A percentile compares a stretch with the other conserved stretches of the same genome.
These are phyloP conservation scores for Calonectria multiphialidica DNA, from an alignment of 2,329 filamentous ascomycete species.

Conservation along the genomic window DNA sequence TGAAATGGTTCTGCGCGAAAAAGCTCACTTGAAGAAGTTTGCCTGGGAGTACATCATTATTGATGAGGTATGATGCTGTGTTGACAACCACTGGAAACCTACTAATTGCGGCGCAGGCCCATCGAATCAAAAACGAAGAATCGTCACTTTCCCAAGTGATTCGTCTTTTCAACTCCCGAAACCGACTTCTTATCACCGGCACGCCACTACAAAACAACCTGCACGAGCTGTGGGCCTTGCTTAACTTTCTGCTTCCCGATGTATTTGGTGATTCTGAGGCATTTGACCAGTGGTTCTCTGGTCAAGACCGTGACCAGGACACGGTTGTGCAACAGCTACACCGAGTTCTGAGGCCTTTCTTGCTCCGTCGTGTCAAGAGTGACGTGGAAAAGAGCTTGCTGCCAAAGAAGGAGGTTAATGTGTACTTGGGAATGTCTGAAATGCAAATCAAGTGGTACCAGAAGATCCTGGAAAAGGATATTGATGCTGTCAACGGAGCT, in stretches of 20 bases:
- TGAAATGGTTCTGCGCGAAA: conserved; percentile 98
- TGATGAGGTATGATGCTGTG: conserved; percentile 71
- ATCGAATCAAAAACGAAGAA: conserved; percentile 99
- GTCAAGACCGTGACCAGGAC: conserved; percentile 90
- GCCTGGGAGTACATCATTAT: conserved; percentile 99
- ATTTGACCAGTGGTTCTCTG: conserved; percentile 98
- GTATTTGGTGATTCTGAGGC: conserved; percentile 97
- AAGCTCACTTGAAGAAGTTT: conserved; percentile 94
- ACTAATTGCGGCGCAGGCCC: conserved; percentile 62
- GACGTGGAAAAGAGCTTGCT: conserved; percentile 98
- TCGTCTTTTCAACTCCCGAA: conserved; percentile 94
- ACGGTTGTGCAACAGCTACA: conserved; percentile 97
- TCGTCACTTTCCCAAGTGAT: conserved; percentile 97
- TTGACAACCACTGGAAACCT: background rate
- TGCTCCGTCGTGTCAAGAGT: conserved; percentile 94
- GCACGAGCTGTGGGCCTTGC: conserved; percentile 95
- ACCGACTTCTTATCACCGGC: conserved; percentile 94
- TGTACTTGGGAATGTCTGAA: conserved; percentile 98
- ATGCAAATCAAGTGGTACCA: conserved; percentile 99
- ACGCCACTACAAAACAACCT: conserved; percentile 98
- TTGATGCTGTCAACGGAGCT: conserved; percentile 97
- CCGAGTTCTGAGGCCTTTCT: conserved; percentile 90
- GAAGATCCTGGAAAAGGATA: conserved; percentile 98
- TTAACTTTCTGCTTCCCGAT: conserved; percentile 98
- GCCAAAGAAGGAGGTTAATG: conserved; percentile 96